Evolutionary conservation across 306 rosid genomes (phyloP).

Genomic region (Lotus japonicus): DNA sequence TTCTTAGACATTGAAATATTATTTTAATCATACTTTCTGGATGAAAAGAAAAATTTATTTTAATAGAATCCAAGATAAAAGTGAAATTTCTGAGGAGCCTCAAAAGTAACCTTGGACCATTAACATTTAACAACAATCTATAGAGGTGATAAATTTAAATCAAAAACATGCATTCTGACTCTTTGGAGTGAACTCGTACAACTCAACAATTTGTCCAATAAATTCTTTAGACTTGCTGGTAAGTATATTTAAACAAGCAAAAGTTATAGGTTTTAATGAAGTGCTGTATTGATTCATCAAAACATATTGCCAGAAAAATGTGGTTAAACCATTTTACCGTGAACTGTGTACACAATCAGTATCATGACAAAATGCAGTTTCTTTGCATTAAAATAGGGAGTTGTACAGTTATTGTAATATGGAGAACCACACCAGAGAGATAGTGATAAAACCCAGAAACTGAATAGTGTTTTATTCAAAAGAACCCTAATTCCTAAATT

Average conservation of each 20-base stretch:
- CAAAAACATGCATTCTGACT: not conserved
- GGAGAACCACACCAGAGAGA: not conserved
- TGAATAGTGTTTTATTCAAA: no score
- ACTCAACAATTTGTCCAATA: not conserved
- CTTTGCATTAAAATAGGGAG: no score
- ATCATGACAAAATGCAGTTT: no score
- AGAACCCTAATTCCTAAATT: no score
- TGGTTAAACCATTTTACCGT: no score
- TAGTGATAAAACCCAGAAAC: no score
- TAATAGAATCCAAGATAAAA: not conserved
- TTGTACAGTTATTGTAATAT: not conserved
- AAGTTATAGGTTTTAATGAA: not conserved
- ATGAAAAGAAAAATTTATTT: not conserved
- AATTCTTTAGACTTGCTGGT: not conserved
- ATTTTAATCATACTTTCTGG: no score
- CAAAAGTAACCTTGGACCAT: not conserved
- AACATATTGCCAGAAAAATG: not conserved
- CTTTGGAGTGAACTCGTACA: slow-evolving; percentile 1
- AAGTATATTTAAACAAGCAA: not conserved
- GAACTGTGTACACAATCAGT: no score
- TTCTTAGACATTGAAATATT: not conserved
- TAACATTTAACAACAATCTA: not conserved
- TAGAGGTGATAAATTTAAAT: not conserved
- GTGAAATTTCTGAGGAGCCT: slow-evolving; percentile 2
- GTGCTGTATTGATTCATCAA: not conserved